Percentiles rank a stretch among this genome's conserved stretches.
These are phyloP conservation scores for Corynespora cassiicola DNA, from an alignment of 2,329 filamentous ascomycete genomes.

Conservation along the genomic window DNA sequence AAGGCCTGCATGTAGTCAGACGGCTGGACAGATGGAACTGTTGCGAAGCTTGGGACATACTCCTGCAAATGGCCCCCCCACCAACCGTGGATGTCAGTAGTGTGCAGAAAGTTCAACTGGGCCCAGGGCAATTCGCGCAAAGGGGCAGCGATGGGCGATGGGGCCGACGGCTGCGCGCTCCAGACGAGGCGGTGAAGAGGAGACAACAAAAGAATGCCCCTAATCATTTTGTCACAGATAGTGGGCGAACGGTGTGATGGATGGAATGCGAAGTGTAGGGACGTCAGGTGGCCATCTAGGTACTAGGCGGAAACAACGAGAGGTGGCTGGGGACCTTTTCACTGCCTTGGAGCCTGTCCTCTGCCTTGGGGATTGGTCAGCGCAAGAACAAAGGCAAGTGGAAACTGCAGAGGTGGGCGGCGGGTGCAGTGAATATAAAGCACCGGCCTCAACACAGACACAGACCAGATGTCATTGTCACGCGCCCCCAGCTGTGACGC, in stretches of 20 bases:
- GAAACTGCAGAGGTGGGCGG: too few species aligned
- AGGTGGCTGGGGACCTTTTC: too few species aligned
- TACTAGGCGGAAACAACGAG: constrained; percentile 13
- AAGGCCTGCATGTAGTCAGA: constrained; percentile 62
- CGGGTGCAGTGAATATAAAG: too few species aligned
- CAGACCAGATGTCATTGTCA: background rate
- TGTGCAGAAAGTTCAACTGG: constrained; percentile 90
- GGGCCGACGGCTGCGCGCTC: constrained; percentile 77
- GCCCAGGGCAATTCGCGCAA: constrained; percentile 87
- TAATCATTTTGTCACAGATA: too few species aligned
- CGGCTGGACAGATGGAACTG: constrained; percentile 12
- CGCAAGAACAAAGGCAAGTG: too few species aligned
- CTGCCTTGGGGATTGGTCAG: too few species aligned
- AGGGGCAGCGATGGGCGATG: constrained; percentile 77
- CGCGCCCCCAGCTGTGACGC: constrained; percentile 4
- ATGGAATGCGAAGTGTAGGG: too few species aligned
- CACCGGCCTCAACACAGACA: too few species aligned
- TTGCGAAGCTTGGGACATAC: constrained; percentile 53
- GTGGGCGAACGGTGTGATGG: too few species aligned
- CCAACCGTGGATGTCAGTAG: constrained; percentile 95
- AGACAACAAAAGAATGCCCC: constrained; percentile 15
- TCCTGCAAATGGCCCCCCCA: constrained; percentile 92
- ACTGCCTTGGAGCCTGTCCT: too few species aligned
- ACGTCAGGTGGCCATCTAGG: constrained; percentile 26
- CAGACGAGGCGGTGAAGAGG: constrained; percentile 11